A percentile compares a stretch with the other conserved stretches of the same genome.
Conservation (phyloP, 2,329 filamentous ascomycete genomes). For the Scedosporium minutisporum region DNA sequence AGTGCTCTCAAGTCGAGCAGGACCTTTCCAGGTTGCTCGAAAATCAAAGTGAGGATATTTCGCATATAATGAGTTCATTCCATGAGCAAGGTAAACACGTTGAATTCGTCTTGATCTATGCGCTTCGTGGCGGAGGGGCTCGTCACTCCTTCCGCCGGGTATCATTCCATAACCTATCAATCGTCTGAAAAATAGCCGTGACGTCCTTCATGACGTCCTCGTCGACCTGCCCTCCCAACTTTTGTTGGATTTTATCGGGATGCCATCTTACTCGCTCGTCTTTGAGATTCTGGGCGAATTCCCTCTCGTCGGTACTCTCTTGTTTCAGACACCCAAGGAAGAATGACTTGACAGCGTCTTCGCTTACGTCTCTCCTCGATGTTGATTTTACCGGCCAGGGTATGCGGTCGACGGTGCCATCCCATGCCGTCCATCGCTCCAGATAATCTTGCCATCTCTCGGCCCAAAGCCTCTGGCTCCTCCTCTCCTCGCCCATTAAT, state of each 20-base stretch:
- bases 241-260: slow-evolving; percentile 94
- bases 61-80: no score
- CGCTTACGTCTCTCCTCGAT: slow-evolving; percentile 40
- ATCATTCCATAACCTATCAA: slow-evolving; percentile 43
- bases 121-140: not conserved
- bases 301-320: slow-evolving; percentile 32
- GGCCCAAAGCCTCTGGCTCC: slow-evolving; percentile 42
- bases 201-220: slow-evolving; percentile 65
- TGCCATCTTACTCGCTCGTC: slow-evolving; percentile 89
- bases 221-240: slow-evolving; percentile 65
- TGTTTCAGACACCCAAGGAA: slow-evolving; percentile 41
- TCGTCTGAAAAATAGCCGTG: slow-evolving; percentile 83
- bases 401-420: slow-evolving; percentile 30
- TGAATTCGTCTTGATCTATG: not conserved
- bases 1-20: no score
- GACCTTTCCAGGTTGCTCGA: no score
- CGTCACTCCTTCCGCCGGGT: not conserved
- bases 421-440: slow-evolving; percentile 50
- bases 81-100: no score
- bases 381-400: slow-evolving; percentile 54
- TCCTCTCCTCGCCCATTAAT: slow-evolving; percentile 54
- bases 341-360: slow-evolving; percentile 58
- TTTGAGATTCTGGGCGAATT: slow-evolving; percentile 52
- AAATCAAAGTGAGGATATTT: no score
- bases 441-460: slow-evolving; percentile 57